Evolutionary conservation across 192 early-diverging fungal species (phyloP), one percentile per base, ranked within the genome.

Genomic region (Coemansia furcata): DNA sequence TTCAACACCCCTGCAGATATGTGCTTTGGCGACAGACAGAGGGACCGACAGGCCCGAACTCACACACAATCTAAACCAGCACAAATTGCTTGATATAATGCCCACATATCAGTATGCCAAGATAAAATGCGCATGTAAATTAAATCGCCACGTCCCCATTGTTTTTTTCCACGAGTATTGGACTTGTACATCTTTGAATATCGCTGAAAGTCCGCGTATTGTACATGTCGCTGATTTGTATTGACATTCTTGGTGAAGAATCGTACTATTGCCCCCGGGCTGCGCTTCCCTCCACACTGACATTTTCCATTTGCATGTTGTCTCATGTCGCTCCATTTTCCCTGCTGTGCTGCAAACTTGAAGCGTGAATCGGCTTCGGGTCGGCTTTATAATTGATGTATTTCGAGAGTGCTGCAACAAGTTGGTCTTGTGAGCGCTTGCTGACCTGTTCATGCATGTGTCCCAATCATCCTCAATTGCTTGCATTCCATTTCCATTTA

Each of bases 391-490:
- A 52, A 52, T 52, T 35, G 32, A 36, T 33, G 55, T 33, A 58
- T 36, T 32, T 33, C 35, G 30, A 35, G 30, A 60, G 19, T 39
- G 58, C 58, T 1, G 36, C 36, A 23, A 19, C 36, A 36, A 60
- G 19, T 8, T 33, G 35, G 36, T 60, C 58, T 35, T 38, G 58
- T 60, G 58, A 60, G 30, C 54, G 54, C 54, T 35, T 55, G 54
- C 30, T 55, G 30, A 32, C 26, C 30, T 32, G 54, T 32, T 30
- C 30, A 55, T 55, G 54, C 54, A 55, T 55, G 26, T 32, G 54
- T 32, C 30, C 15, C 15, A 32, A 32, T 55, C 12, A 55, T 33
- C 54, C 50, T 26, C 26, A 30, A 14, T 52, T 52, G 23, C 10
- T 3, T 32, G 50, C 50, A 30, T 52, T 30, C 50, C 23, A 14